phyloP scores from a whole-genome alignment of 176 grass and related monocot genomes.

The Hordeum marinum region DNA sequence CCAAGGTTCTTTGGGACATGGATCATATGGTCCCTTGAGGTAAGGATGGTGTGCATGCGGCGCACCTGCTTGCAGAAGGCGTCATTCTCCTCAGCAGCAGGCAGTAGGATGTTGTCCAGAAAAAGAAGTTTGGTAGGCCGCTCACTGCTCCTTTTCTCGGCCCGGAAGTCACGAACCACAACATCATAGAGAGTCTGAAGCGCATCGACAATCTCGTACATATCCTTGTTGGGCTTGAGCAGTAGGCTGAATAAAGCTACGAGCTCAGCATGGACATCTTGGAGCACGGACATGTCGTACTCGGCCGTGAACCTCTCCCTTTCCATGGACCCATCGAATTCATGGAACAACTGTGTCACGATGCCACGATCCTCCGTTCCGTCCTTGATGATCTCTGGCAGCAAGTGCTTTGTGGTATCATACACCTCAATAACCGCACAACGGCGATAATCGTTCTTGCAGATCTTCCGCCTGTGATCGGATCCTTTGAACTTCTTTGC shows the following conservation, averaged over 20 bases:
- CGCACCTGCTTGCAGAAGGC: slow-evolving; percentile 72
- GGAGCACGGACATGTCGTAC: slow-evolving; percentile 59
- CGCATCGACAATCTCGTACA: slow-evolving; percentile 62
- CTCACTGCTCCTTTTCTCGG: slow-evolving; percentile 67
- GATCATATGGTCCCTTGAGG: slow-evolving; percentile 78
- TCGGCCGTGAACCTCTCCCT: slow-evolving; percentile 61
- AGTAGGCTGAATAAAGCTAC: slow-evolving; percentile 46
- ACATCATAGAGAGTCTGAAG: slow-evolving; percentile 83
- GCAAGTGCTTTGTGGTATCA: slow-evolving; percentile 69
- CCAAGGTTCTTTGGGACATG: slow-evolving; percentile 86
- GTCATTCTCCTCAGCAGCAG: slow-evolving; percentile 39
- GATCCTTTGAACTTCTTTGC: slow-evolving; percentile 51
- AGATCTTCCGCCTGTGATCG: slow-evolving; percentile 71
- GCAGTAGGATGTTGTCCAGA: slow-evolving; percentile 64
- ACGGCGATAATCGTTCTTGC: slow-evolving; percentile 86
- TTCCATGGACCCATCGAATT: slow-evolving; percentile 60
- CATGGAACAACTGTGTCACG: slow-evolving; percentile 48
- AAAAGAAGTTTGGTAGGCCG: slow-evolving; percentile 53
- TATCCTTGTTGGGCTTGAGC: slow-evolving; percentile 50
- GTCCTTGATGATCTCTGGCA: slow-evolving; percentile 62
- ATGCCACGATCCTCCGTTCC: slow-evolving; percentile 62
- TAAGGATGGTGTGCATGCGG: slow-evolving; percentile 72
- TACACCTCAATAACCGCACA: slow-evolving; percentile 86
- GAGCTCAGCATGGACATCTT: slow-evolving; percentile 49
- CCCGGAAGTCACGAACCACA: slow-evolving; percentile 68